A percentile compares a stretch with the other conserved stretches of the same genome.
Evolutionary conservation across 2,329 filamentous ascomycete genomes (phyloP).

Genomic region (Cladosporium sp.): DNA sequence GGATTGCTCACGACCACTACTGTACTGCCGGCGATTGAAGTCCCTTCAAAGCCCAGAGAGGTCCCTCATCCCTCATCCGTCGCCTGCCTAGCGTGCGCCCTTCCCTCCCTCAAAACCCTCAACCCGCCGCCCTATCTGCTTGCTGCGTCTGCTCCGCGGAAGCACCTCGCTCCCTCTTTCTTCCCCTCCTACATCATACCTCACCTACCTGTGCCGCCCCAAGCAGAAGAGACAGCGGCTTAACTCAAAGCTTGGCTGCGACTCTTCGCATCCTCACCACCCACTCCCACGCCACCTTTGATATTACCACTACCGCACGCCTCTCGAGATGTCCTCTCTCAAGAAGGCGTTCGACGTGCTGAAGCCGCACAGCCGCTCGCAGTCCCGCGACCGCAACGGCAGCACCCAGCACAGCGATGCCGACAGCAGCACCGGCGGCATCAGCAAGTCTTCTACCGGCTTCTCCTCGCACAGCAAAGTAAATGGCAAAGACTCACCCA

Average conservation of each 20-base stretch:
- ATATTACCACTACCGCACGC: background rate
- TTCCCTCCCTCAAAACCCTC: background rate
- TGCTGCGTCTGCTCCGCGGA: no score
- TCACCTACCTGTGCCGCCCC: background rate
- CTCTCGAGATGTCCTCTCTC: conserved; percentile 34
- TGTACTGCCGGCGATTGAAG: background rate
- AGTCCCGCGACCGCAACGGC: conserved; percentile 2
- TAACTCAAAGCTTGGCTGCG: conserved; percentile 4
- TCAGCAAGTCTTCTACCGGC: conserved; percentile 17
- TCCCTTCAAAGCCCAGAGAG: background rate
- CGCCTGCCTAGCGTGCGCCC: background rate
- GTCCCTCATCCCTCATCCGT: background rate
- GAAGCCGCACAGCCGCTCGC: conserved; percentile 29
- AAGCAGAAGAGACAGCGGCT: background rate
- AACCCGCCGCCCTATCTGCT: no score
- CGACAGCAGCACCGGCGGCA: conserved; percentile 10
- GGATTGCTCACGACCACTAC: no score
- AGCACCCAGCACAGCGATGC: conserved; percentile 1
- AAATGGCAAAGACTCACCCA: conserved; percentile 19
- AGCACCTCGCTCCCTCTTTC: no score
- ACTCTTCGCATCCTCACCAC: background rate
- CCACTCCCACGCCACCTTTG: background rate
- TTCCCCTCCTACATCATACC: conserved; percentile 7
- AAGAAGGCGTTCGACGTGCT: conserved; percentile 45
- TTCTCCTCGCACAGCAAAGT: conserved; percentile 19